A percentile compares a stretch with the other conserved stretches of the same genome.
Conservation (phyloP, 768 basidiomycete genomes). For the Suillus fuscotomentosus region DNA sequence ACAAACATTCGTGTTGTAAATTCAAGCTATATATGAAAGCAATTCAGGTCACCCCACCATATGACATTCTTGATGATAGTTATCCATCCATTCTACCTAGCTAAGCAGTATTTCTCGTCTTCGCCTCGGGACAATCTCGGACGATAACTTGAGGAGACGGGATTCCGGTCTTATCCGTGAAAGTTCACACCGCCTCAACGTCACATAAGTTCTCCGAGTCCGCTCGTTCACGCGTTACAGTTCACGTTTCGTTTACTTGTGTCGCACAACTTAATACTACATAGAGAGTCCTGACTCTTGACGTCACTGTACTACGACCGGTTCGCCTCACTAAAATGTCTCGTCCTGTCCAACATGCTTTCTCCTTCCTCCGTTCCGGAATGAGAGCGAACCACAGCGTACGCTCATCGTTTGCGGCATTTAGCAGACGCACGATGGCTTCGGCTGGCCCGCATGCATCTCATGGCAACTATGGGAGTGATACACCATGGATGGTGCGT, state of each 20-base stretch:
- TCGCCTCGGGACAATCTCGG: not conserved
- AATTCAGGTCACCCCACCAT: not conserved
- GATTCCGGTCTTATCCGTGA: conserved; percentile 5
- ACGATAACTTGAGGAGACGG: not conserved
- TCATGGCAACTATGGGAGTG: conserved; percentile 18
- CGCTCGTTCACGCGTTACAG: not conserved
- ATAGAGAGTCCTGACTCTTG: not conserved
- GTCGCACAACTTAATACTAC: not conserved
- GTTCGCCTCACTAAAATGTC: conserved; percentile 17
- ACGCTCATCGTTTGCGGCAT: conserved; percentile 14
- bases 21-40: not conserved
- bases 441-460: conserved; percentile 20
- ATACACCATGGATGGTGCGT: conserved; percentile 31
- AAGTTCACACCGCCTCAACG: conserved; percentile 1
- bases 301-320: not conserved
- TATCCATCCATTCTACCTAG: not conserved
- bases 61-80: not conserved
- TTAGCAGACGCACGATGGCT: conserved; percentile 25
- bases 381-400: conserved; percentile 10
- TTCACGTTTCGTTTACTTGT: not conserved
- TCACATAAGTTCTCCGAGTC: conserved; percentile 1
- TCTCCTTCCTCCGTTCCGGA: conserved; percentile 17
- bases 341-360: conserved; percentile 18
- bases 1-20: not conserved
- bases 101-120: not conserved